These are phyloP conservation scores for Fagus sylvatica DNA, from an alignment of 306 rosid genomes.

Conservation along the genomic window DNA sequence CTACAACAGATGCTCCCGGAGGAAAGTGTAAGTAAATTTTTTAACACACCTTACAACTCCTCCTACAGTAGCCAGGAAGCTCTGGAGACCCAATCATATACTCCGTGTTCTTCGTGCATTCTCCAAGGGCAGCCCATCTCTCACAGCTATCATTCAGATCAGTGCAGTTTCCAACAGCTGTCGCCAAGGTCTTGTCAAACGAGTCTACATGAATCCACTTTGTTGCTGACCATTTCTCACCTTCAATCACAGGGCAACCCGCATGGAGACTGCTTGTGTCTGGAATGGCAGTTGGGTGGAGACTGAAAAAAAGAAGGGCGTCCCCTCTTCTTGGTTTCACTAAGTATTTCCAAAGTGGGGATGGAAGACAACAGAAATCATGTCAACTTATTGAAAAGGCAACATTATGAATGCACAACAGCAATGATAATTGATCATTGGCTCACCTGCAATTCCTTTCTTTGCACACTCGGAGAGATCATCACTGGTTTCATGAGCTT, in stretches of 20 bases:
- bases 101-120: constrained; percentile 79
- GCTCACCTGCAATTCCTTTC: constrained; percentile 86
- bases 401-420: not conserved
- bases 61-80: constrained; percentile 88
- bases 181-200: constrained; percentile 57
- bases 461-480: constrained; percentile 93
- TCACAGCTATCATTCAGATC: constrained; percentile 79
- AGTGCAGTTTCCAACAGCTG: constrained; percentile 54
- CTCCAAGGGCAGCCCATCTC: constrained; percentile 96
- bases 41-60: constrained; percentile 86
- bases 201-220: constrained; percentile 96
- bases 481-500: constrained; percentile 44
- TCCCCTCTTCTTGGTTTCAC: constrained; percentile 96
- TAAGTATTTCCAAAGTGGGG: constrained; percentile 27
- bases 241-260: constrained; percentile 94
- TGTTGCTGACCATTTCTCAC: constrained; percentile 99
- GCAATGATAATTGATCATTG: constrained; percentile 7
- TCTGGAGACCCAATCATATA: constrained; percentile 88
- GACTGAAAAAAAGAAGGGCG: constrained; percentile 97
- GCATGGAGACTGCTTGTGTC: constrained; percentile 89
- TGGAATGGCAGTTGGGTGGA: constrained; percentile 69
- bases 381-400: constrained; percentile 13
- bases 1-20: constrained; percentile 7
- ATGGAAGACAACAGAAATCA: constrained; percentile 14
- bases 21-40: constrained; percentile 21